These are phyloP conservation scores for Diutina rugosa DNA, from an alignment of 1,139 yeast genomes.

Conservation along the genomic window DNA sequence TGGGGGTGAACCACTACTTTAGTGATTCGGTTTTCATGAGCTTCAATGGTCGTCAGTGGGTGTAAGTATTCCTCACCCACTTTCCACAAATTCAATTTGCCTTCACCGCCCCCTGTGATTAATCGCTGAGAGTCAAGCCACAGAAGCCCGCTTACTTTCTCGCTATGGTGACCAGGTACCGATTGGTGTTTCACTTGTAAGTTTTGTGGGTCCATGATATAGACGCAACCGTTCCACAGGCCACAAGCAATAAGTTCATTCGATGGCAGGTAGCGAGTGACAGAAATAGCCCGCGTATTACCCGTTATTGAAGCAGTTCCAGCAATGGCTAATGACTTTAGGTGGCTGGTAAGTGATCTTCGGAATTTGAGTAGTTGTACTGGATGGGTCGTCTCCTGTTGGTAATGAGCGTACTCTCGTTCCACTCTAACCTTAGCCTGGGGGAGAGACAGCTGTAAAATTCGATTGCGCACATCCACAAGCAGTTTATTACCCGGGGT, in stretches of 20 bases:
- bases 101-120: slow-evolving; percentile 60
- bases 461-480: slow-evolving; percentile 34
- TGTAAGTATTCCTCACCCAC: background rate
- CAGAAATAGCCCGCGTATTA: slow-evolving; percentile 24
- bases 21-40: slow-evolving; percentile 48
- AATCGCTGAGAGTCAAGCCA: slow-evolving; percentile 31
- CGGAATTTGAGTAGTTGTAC: slow-evolving; percentile 21
- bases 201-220: slow-evolving; percentile 27
- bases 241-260: background rate
- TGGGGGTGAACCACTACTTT: slow-evolving; percentile 58
- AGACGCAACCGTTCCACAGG: slow-evolving; percentile 64
- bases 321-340: slow-evolving; percentile 29
- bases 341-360: slow-evolving; percentile 24
- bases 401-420: slow-evolving; percentile 14
- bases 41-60: slow-evolving; percentile 6
- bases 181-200: slow-evolving; percentile 17
- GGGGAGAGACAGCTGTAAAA: slow-evolving; percentile 39
- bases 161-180: slow-evolving; percentile 28
- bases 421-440: slow-evolving; percentile 31
- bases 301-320: slow-evolving; percentile 60
- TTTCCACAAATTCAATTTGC: slow-evolving; percentile 36
- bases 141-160: slow-evolving; percentile 58
- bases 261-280: background rate
- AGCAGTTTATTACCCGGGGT: slow-evolving; percentile 66
- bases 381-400: background rate